phyloP scores from a whole-genome alignment of 345 rosid species.

The Acer campestre region DNA sequence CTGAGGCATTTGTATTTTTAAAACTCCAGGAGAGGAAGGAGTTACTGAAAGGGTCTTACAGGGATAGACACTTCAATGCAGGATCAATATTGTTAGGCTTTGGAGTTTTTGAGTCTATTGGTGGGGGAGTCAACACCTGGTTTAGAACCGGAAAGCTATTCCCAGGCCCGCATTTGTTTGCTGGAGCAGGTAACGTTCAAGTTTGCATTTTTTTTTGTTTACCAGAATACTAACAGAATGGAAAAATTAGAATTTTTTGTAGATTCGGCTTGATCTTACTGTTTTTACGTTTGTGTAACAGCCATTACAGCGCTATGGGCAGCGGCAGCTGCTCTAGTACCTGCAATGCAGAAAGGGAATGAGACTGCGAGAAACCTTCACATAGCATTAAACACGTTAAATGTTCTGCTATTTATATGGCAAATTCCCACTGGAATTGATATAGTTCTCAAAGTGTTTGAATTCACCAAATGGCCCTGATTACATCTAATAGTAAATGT shows the following conservation, averaged over 20 bases:
- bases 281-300: slow-evolving; percentile 26
- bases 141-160: slow-evolving; percentile 85
- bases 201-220: neutral
- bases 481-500: neutral
- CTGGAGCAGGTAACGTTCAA: slow-evolving; percentile 69
- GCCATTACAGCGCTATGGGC: slow-evolving; percentile 88
- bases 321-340: slow-evolving; percentile 78
- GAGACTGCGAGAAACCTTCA: slow-evolving; percentile 86
- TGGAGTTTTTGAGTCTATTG: slow-evolving; percentile 79
- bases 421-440: slow-evolving; percentile 90
- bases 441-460: slow-evolving; percentile 75
- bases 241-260: too few relatives aligned
- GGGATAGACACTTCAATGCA: slow-evolving; percentile 82
- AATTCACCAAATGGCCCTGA: slow-evolving; percentile 90
- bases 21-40: slow-evolving; percentile 66
- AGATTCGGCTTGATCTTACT: neutral
- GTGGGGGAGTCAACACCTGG: slow-evolving; percentile 86
- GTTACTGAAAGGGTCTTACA: slow-evolving; percentile 61
- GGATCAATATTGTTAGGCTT: slow-evolving; percentile 82
- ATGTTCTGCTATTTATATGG: slow-evolving; percentile 72
- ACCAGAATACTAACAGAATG: neutral
- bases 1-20: slow-evolving; percentile 6
- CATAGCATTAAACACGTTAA: slow-evolving; percentile 69
- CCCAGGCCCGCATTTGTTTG: slow-evolving; percentile 98
- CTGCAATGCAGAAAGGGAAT: slow-evolving; percentile 87